These are phyloP conservation scores for Fusarium oligoseptatum DNA, from an alignment of 2,329 filamentous ascomycete species.

Conservation along the genomic window DNA sequence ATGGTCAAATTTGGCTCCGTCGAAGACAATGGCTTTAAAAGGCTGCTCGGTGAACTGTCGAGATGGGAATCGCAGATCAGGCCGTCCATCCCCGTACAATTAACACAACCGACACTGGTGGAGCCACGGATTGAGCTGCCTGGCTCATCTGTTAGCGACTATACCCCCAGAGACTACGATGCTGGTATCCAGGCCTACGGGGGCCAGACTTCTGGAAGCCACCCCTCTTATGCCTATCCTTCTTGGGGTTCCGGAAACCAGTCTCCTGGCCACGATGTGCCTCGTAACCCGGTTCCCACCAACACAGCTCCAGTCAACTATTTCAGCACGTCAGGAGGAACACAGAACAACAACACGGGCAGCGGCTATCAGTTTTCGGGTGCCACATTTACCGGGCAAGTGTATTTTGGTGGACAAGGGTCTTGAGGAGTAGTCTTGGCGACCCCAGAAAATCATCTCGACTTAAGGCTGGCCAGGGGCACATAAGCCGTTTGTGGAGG, in stretches of 20 bases:
- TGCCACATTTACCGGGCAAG: not conserved
- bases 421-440: not conserved
- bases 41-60: conserved; percentile 38
- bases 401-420: not conserved
- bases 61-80: conserved; percentile 13
- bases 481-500: not conserved
- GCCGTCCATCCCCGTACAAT: not conserved
- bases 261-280: not conserved
- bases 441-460: not conserved
- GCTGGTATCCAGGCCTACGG: not conserved
- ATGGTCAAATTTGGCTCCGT: conserved; percentile 24
- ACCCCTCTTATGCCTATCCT: not conserved
- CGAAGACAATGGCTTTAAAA: conserved; percentile 49
- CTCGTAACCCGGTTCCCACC: not conserved
- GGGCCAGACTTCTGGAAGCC: not conserved
- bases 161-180: not conserved
- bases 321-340: not conserved
- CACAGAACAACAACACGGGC: not conserved
- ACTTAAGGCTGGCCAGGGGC: not conserved
- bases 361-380: conserved; percentile 1
- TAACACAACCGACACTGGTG: not conserved
- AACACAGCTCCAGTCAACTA: not conserved
- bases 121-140: not conserved
- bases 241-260: not conserved
- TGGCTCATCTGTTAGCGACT: not conserved